These are phyloP conservation scores for Lipomyces chichibuensis DNA, from an alignment of 805 yeast species.

Conservation along the genomic window DNA sequence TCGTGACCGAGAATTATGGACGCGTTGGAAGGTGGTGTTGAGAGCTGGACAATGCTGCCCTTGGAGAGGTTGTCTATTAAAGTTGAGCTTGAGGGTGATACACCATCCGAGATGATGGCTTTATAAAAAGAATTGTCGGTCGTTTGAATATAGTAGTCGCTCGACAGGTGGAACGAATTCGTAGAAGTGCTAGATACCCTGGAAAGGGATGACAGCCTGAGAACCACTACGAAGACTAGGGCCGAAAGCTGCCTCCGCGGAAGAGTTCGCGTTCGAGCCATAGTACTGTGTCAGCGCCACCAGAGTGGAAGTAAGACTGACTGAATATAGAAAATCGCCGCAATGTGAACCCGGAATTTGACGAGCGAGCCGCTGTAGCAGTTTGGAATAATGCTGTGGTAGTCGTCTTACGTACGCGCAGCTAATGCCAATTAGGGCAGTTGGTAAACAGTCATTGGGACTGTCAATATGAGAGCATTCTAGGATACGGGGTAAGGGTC, in stretches of 20 bases:
- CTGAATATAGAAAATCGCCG: too few species aligned
- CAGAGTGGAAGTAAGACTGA: too few species aligned
- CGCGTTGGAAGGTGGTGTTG: slow-evolving; percentile 41
- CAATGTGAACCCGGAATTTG: too few species aligned
- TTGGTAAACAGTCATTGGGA: too few species aligned
- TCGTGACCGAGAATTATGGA: slow-evolving; percentile 39
- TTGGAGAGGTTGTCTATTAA: slow-evolving; percentile 13
- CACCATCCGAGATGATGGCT: slow-evolving; percentile 4
- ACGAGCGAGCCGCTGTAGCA: too few species aligned
- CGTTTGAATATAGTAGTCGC: slow-evolving; percentile 24
- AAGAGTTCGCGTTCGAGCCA: not conserved
- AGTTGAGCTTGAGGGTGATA: slow-evolving; percentile 11
- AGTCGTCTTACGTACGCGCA: too few species aligned
- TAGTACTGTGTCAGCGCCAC: not conserved
- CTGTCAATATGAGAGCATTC: too few species aligned
- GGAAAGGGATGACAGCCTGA: not conserved
- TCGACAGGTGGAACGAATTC: slow-evolving; percentile 24
- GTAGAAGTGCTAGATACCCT: slow-evolving; percentile 17
- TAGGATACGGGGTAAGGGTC: too few species aligned
- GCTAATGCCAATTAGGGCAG: too few species aligned
- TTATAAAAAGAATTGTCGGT: slow-evolving; percentile 21
- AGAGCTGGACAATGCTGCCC: slow-evolving; percentile 28
- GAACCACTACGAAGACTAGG: not conserved
- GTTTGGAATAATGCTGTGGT: too few species aligned
- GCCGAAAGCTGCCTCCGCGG: not conserved